A percentile compares a stretch with the other conserved stretches of the same genome.
Conservation (phyloP, 73 alveolate genomes). For the Effrenium voratum region DNA sequence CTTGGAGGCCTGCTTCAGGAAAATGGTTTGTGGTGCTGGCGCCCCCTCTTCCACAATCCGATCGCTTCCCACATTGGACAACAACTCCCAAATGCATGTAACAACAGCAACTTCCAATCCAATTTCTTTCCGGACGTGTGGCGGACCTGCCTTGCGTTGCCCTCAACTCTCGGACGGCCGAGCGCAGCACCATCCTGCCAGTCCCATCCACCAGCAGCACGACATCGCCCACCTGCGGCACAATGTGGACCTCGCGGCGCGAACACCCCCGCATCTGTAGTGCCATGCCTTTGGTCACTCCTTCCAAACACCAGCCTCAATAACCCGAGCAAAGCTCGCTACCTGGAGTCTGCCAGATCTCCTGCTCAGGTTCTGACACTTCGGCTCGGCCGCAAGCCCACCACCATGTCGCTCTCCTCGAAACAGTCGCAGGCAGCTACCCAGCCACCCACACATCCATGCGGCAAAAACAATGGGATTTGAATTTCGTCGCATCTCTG, state of each 20-base stretch:
- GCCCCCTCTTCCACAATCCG: no score
- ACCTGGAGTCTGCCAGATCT: not conserved
- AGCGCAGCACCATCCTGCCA: conserved; percentile 70
- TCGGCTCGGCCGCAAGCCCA: conserved; percentile 58
- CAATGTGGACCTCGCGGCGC: conserved; percentile 33
- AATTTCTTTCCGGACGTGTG: no score
- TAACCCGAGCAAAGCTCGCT: not conserved
- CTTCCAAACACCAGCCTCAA: no score
- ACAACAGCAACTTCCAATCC: no score
- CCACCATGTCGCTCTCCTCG: conserved; percentile 66
- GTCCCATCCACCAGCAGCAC: conserved; percentile 81
- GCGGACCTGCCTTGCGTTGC: no score
- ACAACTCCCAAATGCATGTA: no score
- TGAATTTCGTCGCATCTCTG: no score
- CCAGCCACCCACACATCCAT: not conserved
- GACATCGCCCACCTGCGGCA: conserved; percentile 64
- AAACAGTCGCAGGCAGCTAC: not conserved
- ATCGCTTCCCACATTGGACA: no score
- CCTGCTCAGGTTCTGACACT: not conserved
- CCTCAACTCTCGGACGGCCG: not conserved
- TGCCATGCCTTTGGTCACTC: no score
- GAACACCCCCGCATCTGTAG: not conserved
- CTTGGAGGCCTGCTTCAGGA: no score
- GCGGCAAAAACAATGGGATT: no score
- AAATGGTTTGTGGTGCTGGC: no score